Evolutionary conservation across 2,329 filamentous ascomycete species (phyloP).

Genomic region (Cephalotrichum gorgonifer): DNA sequence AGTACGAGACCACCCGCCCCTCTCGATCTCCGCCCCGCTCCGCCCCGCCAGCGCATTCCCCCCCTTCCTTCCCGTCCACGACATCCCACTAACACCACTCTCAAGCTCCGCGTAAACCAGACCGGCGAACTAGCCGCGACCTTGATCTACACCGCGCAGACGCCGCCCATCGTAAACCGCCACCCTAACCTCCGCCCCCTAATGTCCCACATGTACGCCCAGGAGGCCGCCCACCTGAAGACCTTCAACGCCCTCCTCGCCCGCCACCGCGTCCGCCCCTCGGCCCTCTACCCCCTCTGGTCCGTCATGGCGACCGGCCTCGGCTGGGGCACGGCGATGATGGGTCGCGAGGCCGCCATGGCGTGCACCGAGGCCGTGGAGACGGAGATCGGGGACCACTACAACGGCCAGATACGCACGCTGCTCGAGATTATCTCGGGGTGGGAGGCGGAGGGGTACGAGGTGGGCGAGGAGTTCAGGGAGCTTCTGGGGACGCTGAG

Average conservation of each 20-base stretch:
- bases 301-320: conserved; percentile 66
- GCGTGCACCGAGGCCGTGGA: conserved; percentile 97
- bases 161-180: conserved; percentile 63
- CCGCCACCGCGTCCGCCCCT: conserved; percentile 83
- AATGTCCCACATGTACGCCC: conserved; percentile 97
- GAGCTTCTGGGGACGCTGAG: conserved; percentile 65
- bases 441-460: conserved; percentile 69
- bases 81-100: conserved; percentile 1
- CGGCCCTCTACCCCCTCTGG: conserved; percentile 89
- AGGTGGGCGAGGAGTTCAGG: conserved; percentile 67
- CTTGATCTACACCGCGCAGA: conserved; percentile 86
- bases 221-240: conserved; percentile 77
- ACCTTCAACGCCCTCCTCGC: conserved; percentile 79
- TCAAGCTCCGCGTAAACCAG: conserved; percentile 93
- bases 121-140: conserved; percentile 95
- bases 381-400: conserved; percentile 94
- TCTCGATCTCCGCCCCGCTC: not conserved
- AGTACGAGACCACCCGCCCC: conserved; percentile 26
- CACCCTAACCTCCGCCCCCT: conserved; percentile 82
- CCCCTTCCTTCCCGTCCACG: not conserved
- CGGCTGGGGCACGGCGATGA: conserved; percentile 79
- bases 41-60: not conserved
- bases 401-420: conserved; percentile 80
- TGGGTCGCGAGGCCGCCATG: conserved; percentile 94
- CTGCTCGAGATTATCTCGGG: conserved; percentile 71